Base-by-base conservation (phyloP, 164 flowering plant genomes). In the Nelumbo lutea region DNA sequence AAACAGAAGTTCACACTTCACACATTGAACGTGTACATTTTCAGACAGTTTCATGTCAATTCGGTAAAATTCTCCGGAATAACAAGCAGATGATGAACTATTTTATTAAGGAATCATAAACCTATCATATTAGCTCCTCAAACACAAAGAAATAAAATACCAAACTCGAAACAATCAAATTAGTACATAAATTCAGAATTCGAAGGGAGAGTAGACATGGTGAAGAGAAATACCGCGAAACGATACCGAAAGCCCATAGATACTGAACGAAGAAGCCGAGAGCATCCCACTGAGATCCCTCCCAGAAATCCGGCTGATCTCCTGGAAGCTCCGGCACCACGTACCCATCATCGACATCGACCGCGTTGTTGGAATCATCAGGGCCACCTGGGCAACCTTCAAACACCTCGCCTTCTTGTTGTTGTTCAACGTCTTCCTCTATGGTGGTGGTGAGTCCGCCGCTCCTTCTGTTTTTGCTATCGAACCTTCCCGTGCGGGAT, bases 161-260 rank as follows among this genome's bases (percentile, higher is more conserved):
- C 27, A 27, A 27, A 27, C 27, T 27, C 27, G 27, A 27, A 27
- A 27, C 27, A 27, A 27, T 27, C 27, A 27, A 27, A 27, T 27
- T 27, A 27, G 27, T 27, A 27, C 48, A 63, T 9, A 6, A 59
- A 62, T n/a, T 1, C 61, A 27, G 50, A 70, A 66, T 10, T 15
- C 15, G 4, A 3, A 27, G 45, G 44, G 10, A 4, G 8, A 42
- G 27, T 27, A 15, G 38, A 15, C n/a, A 38, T 63, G 39, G 27
- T 2, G 46, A 56, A 65, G 61, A 50, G 14, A 67, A 50, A 43
- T 79, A 94, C 98, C 87, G 92, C 93, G 51, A 92, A 45, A 75
- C 78, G 64, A 91, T 73, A 69, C 98, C 98, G 53, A 92, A 88
- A 73, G 97, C 97, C 97, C 98, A 95, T 82, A 79, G 41, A 56